These are phyloP conservation scores for Raphanus raphanistrum DNA, from an alignment of 345 rosid genomes.

Conservation along the genomic window DNA sequence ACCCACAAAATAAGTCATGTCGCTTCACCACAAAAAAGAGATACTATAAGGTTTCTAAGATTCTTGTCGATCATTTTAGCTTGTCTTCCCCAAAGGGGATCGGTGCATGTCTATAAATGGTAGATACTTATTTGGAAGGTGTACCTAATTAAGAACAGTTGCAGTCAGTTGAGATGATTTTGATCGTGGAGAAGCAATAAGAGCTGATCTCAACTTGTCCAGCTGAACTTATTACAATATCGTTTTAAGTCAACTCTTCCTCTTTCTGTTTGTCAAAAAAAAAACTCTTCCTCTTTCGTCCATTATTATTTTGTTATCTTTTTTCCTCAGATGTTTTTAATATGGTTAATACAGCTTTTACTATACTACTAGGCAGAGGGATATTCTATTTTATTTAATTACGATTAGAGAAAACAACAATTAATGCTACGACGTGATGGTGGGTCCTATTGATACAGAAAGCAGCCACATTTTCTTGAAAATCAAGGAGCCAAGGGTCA, in stretches of 20 bases:
- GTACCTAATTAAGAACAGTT: not conserved
- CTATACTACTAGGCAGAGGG: not conserved
- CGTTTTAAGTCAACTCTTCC: not conserved
- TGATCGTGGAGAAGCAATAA: not conserved
- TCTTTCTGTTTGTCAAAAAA: too few relatives aligned
- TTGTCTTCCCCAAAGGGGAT: not conserved
- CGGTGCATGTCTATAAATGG: not conserved
- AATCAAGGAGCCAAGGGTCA: conserved; percentile 28
- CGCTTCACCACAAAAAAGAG: not conserved
- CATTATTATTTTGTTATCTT: not conserved
- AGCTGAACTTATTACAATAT: not conserved
- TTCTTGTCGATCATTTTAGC: not conserved
- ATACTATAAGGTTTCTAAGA: not conserved
- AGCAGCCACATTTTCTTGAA: conserved; percentile 4
- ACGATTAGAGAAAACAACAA: not conserved
- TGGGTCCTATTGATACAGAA: conserved; percentile 22
- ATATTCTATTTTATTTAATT: not conserved
- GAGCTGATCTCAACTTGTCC: not conserved
- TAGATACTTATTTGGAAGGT: not conserved
- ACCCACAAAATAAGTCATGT: not conserved
- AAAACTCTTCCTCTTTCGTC: not conserved
- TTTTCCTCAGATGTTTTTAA: not conserved
- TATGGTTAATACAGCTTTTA: not conserved
- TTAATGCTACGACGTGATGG: conserved; percentile 25
- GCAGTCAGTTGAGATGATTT: not conserved